Evolutionary conservation across 768 basidiomycete genomes (phyloP), one percentile per base, ranked within the genome.

Genomic region (Steccherinum ochraceum): DNA sequence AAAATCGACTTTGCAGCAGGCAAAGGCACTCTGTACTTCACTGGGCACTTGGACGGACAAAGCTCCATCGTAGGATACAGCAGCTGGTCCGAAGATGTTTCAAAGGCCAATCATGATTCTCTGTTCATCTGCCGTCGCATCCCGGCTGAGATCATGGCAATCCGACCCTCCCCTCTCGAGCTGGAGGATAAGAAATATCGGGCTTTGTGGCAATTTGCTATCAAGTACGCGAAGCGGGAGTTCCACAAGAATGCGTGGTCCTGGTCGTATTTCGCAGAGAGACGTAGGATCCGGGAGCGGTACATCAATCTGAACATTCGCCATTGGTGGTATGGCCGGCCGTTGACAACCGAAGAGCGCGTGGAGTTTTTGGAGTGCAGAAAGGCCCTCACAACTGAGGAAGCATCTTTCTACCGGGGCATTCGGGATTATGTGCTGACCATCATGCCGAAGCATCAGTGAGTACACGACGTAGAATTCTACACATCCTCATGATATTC

Each of bases 121-220:
- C 49, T 41, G 1, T 66, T 66, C 48, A 48, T 64, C 42, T 64
- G 59, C 42, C 63, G 62, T 46, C 68, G 67, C 1, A 45, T 63
- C 1, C 62, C 63, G 13, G 40, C 45, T 1, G 61, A 54, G 13
- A 51, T 67, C 43, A 25, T 16, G 25, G 49, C 60, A 4, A 61
- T 61, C 40, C 52, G 54, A 23, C 66, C 67, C 2, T 48, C 60
- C 2, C 59, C 64, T n/a, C 40, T 53, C 10, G 59, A 55, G 27
- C 52, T 65, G n/a, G 42, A 47, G 19, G 41, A 46, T 11, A 61
- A 61, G 49, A 58, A 53, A 45, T n/a, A 65, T 3, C 61, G 58
- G 11, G 61, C 64, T 5, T 46, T 62, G n/a, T 70, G 67, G 69
- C 50, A 40, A 4, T 69, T 59, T 42, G 69, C 69, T 11, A 60